Evolutionary conservation across 805 yeast genomes (phyloP), one percentile per base, ranked within the genome.

Genomic region (Monosporozyma servazzii): DNA sequence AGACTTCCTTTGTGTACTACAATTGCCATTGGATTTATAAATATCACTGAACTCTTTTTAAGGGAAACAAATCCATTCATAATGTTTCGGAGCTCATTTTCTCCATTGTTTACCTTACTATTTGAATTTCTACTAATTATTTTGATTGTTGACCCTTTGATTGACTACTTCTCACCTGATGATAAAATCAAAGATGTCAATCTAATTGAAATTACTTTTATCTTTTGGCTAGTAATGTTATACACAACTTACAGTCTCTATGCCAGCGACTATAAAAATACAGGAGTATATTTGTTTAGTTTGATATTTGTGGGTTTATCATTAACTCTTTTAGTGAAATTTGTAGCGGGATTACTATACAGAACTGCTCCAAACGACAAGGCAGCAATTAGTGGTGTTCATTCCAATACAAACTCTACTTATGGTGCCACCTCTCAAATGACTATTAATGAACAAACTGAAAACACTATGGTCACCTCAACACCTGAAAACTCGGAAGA

Each of bases 1-100:
- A 75, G 89, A 57, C 74, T 82, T 33, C 90, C 95, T 1, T 41
- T 82, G 4, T 73, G 89, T 18, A 57, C 83, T 17, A 60, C 64
- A 0, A 48, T 77, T 8, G 77, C 91, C 0, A 58, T 67, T 11
- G 56, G 73, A 15, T 56, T 71, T 13, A 64, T 77, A 0, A 58
- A 59, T 33, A 56, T 68, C 45, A 62, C 72, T 11, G 63, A 76
- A 57, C 61, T 75, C 56, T 61, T 75, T 63, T 58, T 82, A 55
- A 55, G 67, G 56, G 53, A 65, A 33, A 51, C 62, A 48, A 78
- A 79, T 69, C 81, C 82, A 5, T 64, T 72, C 49, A 59, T 80
- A 15, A 64, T 80, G n/a, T 78, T 84, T 2, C 71, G 78, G 20
- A 74, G 77, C 53, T 78, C 72, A 57, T 61, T 69, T 4, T 54